These are phyloP conservation scores for Nematodospora anomalae DNA, from an alignment of 1,139 yeast species.

Conservation along the genomic window DNA sequence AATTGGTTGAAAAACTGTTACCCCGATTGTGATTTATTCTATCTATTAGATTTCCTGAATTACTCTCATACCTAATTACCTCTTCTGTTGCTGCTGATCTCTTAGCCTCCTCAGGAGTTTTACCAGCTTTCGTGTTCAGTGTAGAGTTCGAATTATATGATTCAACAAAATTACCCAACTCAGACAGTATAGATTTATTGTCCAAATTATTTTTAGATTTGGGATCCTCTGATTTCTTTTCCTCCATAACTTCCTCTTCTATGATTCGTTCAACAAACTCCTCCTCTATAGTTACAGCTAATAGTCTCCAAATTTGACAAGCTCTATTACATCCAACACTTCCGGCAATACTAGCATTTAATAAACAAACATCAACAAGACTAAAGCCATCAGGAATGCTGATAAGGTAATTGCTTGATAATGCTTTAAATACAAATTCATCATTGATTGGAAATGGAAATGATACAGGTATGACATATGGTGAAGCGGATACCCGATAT, in stretches of 20 bases:
- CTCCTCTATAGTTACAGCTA: slow-evolving; percentile 55
- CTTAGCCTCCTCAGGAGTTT: not conserved
- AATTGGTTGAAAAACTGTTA: slow-evolving; percentile 18
- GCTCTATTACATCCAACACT: slow-evolving; percentile 54
- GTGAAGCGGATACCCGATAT: slow-evolving; percentile 24
- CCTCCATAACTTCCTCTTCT: slow-evolving; percentile 7
- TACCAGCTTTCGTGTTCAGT: slow-evolving; percentile 39
- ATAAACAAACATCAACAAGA: slow-evolving; percentile 53
- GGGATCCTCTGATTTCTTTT: not conserved
- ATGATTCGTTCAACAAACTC: slow-evolving; percentile 22
- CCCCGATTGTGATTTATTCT: slow-evolving; percentile 25
- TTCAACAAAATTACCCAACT: slow-evolving; percentile 43
- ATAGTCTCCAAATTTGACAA: slow-evolving; percentile 69
- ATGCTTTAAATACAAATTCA: slow-evolving; percentile 38
- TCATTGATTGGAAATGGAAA: slow-evolving; percentile 48
- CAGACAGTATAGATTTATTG: slow-evolving; percentile 38
- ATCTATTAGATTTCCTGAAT: slow-evolving; percentile 24
- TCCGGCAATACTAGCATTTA: slow-evolving; percentile 61
- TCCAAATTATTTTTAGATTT: slow-evolving; percentile 12
- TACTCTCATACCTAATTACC: slow-evolving; percentile 1
- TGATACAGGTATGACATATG: slow-evolving; percentile 46
- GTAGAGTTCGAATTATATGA: slow-evolving; percentile 48
- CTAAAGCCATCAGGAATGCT: slow-evolving; percentile 51
- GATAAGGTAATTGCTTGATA: slow-evolving; percentile 44
- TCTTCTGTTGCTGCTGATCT: not conserved